Evolutionary conservation across 2,329 filamentous ascomycete genomes (phyloP), one percentile per base, ranked within the genome.

Genomic region (Aspergillus uvarum): DNA sequence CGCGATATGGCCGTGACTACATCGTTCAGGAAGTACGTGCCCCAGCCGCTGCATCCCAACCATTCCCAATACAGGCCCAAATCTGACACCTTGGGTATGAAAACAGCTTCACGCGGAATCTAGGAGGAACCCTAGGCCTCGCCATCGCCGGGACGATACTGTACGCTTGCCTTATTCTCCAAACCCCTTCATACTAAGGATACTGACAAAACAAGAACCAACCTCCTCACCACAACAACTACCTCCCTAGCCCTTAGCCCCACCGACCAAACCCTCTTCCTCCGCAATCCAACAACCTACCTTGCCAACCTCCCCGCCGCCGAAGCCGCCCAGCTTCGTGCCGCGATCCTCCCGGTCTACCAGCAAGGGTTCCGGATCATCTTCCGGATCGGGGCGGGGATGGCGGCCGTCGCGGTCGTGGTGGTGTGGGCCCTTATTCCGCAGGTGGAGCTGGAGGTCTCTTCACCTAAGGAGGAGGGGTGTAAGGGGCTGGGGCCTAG

Each of bases 1-100:
- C 64, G 70, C 35, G 72, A 79, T 42, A 79, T 78, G 76, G 76
- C 76, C 2, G 74, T 78, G 1, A 72, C 77, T 5, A 78, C 76
- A 5, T 67, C 71, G 1, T 74, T 75, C 56, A 66, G 73, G 22
- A 76, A 74, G 73, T 74, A 67, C 22, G 65, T 62, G 1, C 31
- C 14, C 10, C 22, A 53, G 19, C 35, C 12, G 8, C 26, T 8
- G 5, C 26, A 29, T 29, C 26, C 26, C 26, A 26, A 26, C 26
- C 26, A 22, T 22, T 22, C 24, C 24, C 24, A 5, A 26, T 8
- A 8, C 26, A 29, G 3, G 26, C 7, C 26, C 26, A 29, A 3
- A 6, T 29, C 26, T 29, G 26, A 29, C 26, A 29, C 26, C 26
- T 8, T 3, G 26, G 26, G 8, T 10, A 0, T 29, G 3, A 29